Conservation (phyloP, 2,329 filamentous ascomycete genomes). For the Neonectria magnoliae region DNA sequence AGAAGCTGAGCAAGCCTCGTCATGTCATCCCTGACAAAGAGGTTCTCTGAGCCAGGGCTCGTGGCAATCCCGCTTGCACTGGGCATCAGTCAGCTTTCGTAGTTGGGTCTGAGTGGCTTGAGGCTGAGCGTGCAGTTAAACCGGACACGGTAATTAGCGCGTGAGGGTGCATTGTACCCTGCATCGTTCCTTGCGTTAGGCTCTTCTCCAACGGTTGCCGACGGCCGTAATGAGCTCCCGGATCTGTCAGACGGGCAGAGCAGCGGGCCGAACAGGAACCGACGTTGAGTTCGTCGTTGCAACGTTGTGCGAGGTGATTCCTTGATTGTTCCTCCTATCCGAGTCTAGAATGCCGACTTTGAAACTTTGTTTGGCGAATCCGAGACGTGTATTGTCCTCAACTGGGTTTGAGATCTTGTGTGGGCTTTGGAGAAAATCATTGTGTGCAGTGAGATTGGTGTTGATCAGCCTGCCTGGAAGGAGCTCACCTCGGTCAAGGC, state of each 20-base stretch:
- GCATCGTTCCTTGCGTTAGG: conserved; percentile 12
- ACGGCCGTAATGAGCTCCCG: neutral
- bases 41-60: neutral
- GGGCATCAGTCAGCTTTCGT: neutral
- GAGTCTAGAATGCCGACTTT: neutral
- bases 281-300: neutral
- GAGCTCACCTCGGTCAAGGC: too few species aligned
- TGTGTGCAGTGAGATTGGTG: neutral
- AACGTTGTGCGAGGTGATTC: neutral
- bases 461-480: too few species aligned
- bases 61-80: neutral
- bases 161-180: conserved; percentile 1
- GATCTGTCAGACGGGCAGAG: conserved; percentile 1
- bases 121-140: neutral
- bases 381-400: neutral
- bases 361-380: neutral
- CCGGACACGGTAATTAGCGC: conserved; percentile 4
- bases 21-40: neutral
- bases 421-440: neutral
- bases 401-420: neutral
- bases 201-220: neutral
- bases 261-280: neutral
- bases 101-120: neutral
- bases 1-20: neutral
- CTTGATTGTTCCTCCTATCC: neutral